Base-by-base conservation (phyloP, 192 early-diverging fungal species). In the Coemansia sp. region DNA sequence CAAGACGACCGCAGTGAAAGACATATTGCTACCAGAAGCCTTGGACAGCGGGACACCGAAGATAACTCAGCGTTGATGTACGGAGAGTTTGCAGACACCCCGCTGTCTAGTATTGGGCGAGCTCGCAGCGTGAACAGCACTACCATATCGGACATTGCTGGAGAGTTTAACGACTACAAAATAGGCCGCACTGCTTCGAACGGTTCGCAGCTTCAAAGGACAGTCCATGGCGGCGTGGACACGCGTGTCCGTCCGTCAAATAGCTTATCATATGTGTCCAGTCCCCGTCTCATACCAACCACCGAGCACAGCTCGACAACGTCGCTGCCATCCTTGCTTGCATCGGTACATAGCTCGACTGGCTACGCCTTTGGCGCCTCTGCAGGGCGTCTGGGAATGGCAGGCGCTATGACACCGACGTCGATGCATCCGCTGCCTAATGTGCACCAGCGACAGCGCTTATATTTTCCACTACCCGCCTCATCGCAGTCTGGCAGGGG, bases 251-350 rank as follows among this genome's bases (percentile, higher is more conserved):
- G 71, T 9, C 69, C 66, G 1, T 32, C 33, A 7, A 72, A 75
- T 27, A 51, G 61, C 10, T 32, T 31, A 22, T 59, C 71, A 21
- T 63, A 70, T 19, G 33, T 73, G n/a, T 70, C 79, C 8, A 76
- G 79, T 27, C 74, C 79, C 4, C 79, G 58, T 0, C 25, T 76
- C 22, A 51, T 70, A 4, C 71, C 79, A 4, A 67, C 51, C 9
- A 74, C 79, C 3, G 74, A 71, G 14, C 56, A 82, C 50, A 67
- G 79, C 58, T 82, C 79, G 17, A 70, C 74, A 0, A 58, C 79
- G 8, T 82, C 79, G 10, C 54, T 82, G n/a, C 65, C 72, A 17
- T 76, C 71, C 4, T 42, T 75, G 55, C 36, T 69, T 1, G 60
- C 71, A 9, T 66, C 70, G 21, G 66, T 61, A 5, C 65, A 71